Percentiles rank a stretch among this genome's conserved stretches.
These are phyloP conservation scores for Pezicula rhizophila DNA, from an alignment of 2,329 filamentous ascomycete species.

Conservation along the genomic window DNA sequence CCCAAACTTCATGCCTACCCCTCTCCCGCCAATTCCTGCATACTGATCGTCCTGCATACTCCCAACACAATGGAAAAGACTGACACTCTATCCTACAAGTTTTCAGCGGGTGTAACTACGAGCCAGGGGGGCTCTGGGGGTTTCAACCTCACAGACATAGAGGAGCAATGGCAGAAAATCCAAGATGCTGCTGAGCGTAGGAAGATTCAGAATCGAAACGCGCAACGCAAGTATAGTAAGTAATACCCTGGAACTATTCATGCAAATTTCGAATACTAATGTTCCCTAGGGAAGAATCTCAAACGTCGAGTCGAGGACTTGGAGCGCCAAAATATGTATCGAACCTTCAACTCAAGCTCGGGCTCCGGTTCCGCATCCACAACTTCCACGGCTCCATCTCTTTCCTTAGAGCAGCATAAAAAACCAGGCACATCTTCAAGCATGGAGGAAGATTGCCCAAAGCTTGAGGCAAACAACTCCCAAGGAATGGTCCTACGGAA, in stretches of 20 bases:
- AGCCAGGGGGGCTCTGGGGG: not conserved
- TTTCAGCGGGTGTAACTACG: not conserved
- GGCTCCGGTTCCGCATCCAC: not conserved
- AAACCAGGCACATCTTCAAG: not conserved
- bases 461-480: not conserved
- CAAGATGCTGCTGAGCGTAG: constrained; percentile 3
- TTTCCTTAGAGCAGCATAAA: not conserved
- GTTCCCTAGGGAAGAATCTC: constrained; percentile 1
- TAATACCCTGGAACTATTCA: not conserved
- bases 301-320: constrained; percentile 4
- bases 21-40: too few species aligned
- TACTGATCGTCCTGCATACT: too few species aligned
- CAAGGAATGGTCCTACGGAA: not conserved
- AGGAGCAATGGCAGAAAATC: constrained; percentile 5
- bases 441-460: not conserved
- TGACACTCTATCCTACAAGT: not conserved
- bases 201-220: constrained; percentile 7
- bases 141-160: not conserved
- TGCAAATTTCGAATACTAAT: not conserved
- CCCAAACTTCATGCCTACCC: too few species aligned
- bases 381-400: not conserved
- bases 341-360: not conserved
- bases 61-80: not conserved
- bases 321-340: constrained; percentile 2
- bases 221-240: constrained; percentile 6